Percentiles rank a stretch among this genome's conserved stretches.
Conservation (phyloP, 768 basidiomycete genomes). For the Phlebiopsis flavidoalba region DNA sequence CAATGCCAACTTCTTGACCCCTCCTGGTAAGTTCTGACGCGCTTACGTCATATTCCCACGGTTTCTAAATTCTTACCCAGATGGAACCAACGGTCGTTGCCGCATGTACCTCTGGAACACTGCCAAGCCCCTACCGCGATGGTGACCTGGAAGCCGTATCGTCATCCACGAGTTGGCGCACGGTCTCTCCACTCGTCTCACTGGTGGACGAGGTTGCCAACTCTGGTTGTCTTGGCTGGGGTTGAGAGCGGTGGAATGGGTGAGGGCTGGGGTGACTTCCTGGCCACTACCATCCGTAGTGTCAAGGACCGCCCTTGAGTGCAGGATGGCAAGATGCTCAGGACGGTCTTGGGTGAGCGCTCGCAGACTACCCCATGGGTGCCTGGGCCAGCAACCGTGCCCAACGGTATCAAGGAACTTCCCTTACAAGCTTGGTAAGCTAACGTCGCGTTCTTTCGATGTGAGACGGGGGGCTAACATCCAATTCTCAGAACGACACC, state of each 20-base stretch:
- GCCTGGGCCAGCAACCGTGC: conserved; percentile 85
- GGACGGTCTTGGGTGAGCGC: background rate
- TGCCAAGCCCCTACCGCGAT: conserved; percentile 82
- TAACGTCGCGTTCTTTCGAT: background rate
- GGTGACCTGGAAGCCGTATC: conserved; percentile 94
- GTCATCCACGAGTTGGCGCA: conserved; percentile 90
- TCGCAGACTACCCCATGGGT: conserved; percentile 81
- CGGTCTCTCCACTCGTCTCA: conserved; percentile 89
- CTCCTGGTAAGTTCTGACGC: conserved; percentile 35
- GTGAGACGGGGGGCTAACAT: background rate
- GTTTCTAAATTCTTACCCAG: conserved; percentile 26
- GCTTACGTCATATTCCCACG: background rate
- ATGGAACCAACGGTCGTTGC: conserved; percentile 87
- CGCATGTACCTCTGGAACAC: conserved; percentile 98
- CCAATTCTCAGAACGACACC: conserved; percentile 39
- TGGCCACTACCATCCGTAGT: conserved; percentile 85
- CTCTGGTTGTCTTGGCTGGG: conserved; percentile 93
- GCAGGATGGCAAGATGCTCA: background rate
- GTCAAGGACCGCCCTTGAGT: conserved; percentile 55
- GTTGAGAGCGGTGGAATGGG: conserved; percentile 97
- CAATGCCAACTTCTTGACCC: conserved; percentile 90
- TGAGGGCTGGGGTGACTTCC: conserved; percentile 93
- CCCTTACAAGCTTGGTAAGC: conserved; percentile 66
- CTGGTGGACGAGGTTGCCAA: conserved; percentile 91
- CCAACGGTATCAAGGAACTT: conserved; percentile 84